Conservation (phyloP, 2,329 filamentous ascomycete species). For the Pseudocercospora ulei region DNA sequence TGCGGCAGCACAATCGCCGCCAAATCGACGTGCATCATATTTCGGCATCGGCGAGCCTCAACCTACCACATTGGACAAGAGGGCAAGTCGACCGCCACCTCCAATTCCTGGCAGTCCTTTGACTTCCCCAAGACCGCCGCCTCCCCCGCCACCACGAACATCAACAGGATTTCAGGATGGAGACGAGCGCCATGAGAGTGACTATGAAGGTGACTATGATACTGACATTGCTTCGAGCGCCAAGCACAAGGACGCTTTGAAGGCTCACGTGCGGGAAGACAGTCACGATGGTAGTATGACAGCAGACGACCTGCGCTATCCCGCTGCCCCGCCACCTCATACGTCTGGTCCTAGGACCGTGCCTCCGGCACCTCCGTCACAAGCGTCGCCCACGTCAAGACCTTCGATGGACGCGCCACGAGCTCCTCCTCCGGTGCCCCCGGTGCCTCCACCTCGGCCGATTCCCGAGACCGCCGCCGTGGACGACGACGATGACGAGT, state of each 20-base stretch:
- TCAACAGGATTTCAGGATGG: constrained; percentile 39
- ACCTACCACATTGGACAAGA: constrained; percentile 31
- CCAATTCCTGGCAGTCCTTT: constrained; percentile 36
- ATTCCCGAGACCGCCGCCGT: constrained; percentile 44
- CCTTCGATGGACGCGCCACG: constrained; percentile 63
- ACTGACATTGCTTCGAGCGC: constrained; percentile 91
- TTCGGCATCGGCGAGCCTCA: constrained; percentile 34
- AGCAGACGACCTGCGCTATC: constrained; percentile 46
- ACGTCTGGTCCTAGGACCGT: constrained; percentile 39
- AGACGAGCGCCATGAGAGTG: constrained; percentile 70
- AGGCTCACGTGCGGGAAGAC: constrained; percentile 65
- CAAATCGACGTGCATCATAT: constrained; percentile 37
- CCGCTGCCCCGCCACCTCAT: constrained; percentile 31
- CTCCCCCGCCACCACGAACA: constrained; percentile 42
- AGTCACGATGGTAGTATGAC: constrained; percentile 59
- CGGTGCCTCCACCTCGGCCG: constrained; percentile 48
- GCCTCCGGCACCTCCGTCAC: constrained; percentile 48
- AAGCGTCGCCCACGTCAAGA: constrained; percentile 42
- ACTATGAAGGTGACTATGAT: constrained; percentile 96
- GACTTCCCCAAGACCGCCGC: constrained; percentile 37
- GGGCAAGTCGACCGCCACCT: constrained; percentile 33
- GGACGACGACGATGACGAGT: constrained; percentile 49
- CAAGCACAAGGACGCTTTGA: constrained; percentile 88
- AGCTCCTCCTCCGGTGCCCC: constrained; percentile 55
- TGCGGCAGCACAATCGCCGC: constrained; percentile 27